These are phyloP conservation scores for Globisporangium spiculum DNA, from an alignment of 352 stramenopile genomes.

Conservation along the genomic window DNA sequence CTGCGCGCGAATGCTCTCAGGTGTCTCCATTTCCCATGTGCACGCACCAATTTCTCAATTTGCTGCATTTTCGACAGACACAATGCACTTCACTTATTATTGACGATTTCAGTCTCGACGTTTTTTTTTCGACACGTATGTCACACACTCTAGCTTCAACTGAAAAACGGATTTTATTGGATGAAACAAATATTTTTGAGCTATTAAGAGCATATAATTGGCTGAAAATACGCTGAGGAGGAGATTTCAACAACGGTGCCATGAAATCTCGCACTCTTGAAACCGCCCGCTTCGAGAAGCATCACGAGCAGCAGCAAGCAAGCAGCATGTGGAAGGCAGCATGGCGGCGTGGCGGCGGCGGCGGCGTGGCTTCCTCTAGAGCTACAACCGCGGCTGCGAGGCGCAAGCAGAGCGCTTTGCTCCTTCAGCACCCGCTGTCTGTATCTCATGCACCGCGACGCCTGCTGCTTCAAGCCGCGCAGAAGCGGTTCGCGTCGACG, in stretches of 20 bases:
- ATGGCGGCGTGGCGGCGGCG: neutral
- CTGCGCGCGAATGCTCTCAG: conserved; percentile 46
- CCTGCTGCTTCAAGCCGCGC: neutral
- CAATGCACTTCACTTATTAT: too few species aligned
- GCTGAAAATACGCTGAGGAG: neutral
- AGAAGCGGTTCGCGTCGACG: conserved; percentile 10
- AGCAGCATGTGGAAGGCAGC: conserved; percentile 14
- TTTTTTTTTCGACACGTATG: neutral
- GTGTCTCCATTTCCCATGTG: conserved; percentile 36
- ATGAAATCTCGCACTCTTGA: neutral
- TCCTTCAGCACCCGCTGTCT: neutral
- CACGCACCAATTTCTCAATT: neutral
- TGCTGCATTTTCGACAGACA: neutral
- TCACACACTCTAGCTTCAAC: neutral
- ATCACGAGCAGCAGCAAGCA: neutral
- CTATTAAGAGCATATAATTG: neutral
- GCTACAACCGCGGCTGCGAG: neutral
- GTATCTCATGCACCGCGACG: too few species aligned
- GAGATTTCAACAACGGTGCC: neutral
- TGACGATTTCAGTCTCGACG: too few species aligned
- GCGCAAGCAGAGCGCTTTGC: neutral
- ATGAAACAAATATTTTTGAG: neutral
- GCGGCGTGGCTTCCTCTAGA: neutral
- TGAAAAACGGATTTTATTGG: neutral
- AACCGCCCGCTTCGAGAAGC: conserved; percentile 9